Conservation (phyloP, 371 early-diverging fungal genomes). For the Actinomortierella ambigua region DNA sequence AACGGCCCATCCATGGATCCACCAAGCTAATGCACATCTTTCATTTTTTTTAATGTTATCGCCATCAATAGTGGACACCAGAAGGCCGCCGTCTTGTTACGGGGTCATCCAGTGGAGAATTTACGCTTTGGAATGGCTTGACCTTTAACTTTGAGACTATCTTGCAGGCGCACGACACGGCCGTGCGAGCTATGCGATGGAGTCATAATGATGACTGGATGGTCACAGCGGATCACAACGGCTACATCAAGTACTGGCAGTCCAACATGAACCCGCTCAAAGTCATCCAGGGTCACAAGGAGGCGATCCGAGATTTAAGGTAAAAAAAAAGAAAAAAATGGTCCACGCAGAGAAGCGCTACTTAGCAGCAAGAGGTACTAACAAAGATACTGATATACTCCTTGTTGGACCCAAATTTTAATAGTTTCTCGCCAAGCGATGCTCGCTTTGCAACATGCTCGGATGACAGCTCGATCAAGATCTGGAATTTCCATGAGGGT, state of each 20-base stretch:
- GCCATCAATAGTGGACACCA: constrained; percentile 88
- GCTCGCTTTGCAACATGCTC: constrained; percentile 97
- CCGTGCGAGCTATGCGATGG: constrained; percentile 98
- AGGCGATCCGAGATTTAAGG: constrained; percentile 92
- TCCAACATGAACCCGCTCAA: constrained; percentile 98
- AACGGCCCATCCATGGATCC: background rate
- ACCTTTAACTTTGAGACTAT: constrained; percentile 99
- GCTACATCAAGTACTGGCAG: constrained; percentile 99
- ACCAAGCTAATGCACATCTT: background rate
- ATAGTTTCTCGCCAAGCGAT: constrained; percentile 87
- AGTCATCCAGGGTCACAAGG: constrained; percentile 91
- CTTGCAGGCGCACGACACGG: constrained; percentile 96
- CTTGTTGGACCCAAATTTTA: background rate
- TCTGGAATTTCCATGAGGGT: constrained; percentile 95
- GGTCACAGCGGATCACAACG: constrained; percentile 96
- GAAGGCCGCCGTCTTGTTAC: constrained; percentile 98
- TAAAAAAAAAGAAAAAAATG: constrained; percentile 26
- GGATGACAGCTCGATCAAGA: constrained; percentile 97
- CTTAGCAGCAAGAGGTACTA: too few species aligned
- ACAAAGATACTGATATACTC: background rate
- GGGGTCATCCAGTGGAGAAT: constrained; percentile 98
- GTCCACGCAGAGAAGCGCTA: too few species aligned
- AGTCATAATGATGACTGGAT: constrained; percentile 97
- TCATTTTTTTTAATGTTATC: background rate
- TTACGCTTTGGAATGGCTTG: constrained; percentile 99